Base-by-base conservation (phyloP, 306 rosid species). In the Casuarina glauca region DNA sequence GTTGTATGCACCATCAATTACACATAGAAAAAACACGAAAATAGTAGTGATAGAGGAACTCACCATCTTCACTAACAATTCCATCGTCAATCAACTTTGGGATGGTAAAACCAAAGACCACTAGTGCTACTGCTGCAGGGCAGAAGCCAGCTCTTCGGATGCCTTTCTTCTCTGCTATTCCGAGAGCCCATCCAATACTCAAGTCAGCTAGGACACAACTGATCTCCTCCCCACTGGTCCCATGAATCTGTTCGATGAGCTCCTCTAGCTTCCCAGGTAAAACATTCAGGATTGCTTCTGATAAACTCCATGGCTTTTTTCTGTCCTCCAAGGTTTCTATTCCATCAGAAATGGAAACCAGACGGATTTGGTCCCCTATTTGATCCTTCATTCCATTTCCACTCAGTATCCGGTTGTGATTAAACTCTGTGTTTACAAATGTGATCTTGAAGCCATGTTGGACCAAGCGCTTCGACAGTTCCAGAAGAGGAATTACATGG, bases 131-230 rank as follows among this genome's bases (percentile, higher is more conserved):
- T 50, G 90, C 85, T n/a, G 89, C 91, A 60, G 87, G 91, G 60
- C 85, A 86, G 72, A 86, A 78, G 5, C 88, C 88, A 39, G 82
- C 89, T 57, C 78, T 32, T 38, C 17, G 64, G 74, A 87, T 87
- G 43, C 82, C 0, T 87, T 26, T 26, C 32, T 26, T 26, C 32
- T 26, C 32, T 26, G 32, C 32, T 26, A 26, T 26, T 26, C 32
- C 94, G 78, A 87, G 83, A 62, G 85, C 86, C 94, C 91, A 87
- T 52, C 90, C 91, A 42, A 87, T 87, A 78, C 89, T 87, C 79
- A 84, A 89, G 82, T 90, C 89, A 73, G 90, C 88, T 67, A 90
- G 77, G 0, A 90, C 82, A 82, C 94, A 86, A 11, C 81, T 76
- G 17, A 90, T 77, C 60, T 73, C 80, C 69, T 82, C 79, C 66